Percentiles rank a stretch among this genome's conserved stretches.
These are phyloP conservation scores for Solanum chiquidenum DNA, from an alignment of 257 asterid species.

Conservation along the genomic window DNA sequence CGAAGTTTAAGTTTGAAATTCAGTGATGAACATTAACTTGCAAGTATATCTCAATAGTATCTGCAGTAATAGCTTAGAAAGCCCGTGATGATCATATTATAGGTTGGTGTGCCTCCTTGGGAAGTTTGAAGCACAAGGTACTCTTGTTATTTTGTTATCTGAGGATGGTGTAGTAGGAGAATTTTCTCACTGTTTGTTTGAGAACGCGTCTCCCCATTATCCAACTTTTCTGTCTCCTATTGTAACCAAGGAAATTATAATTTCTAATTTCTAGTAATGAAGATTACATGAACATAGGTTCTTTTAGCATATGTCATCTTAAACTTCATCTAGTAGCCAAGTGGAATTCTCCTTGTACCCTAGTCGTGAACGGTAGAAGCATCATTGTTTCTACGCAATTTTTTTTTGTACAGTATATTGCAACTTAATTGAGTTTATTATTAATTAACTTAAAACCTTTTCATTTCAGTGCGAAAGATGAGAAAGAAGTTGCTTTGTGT, in stretches of 20 bases:
- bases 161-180: not conserved
- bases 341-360: not conserved
- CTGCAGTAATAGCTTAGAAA: not conserved
- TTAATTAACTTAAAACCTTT: not conserved
- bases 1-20: not conserved
- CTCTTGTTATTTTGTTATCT: not conserved
- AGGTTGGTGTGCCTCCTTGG: not conserved
- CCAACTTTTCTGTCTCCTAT: not conserved
- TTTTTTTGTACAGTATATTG: not conserved
- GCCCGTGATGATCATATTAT: not conserved
- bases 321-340: not conserved
- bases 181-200: not conserved
- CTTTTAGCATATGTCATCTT: not conserved
- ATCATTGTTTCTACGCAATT: not conserved
- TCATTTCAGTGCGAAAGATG: slow-evolving; percentile 66
- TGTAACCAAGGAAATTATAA: not conserved
- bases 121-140: not conserved
- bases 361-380: not conserved
- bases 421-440: not conserved
- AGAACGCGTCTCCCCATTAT: not conserved
- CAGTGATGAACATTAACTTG: not conserved
- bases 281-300: not conserved
- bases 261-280: not conserved
- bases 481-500: slow-evolving; percentile 70
- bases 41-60: not conserved